Percentiles rank a stretch among this genome's conserved stretches.
phyloP scores from a whole-genome alignment of 805 yeast genomes.

The Ogataea salicorniae region DNA sequence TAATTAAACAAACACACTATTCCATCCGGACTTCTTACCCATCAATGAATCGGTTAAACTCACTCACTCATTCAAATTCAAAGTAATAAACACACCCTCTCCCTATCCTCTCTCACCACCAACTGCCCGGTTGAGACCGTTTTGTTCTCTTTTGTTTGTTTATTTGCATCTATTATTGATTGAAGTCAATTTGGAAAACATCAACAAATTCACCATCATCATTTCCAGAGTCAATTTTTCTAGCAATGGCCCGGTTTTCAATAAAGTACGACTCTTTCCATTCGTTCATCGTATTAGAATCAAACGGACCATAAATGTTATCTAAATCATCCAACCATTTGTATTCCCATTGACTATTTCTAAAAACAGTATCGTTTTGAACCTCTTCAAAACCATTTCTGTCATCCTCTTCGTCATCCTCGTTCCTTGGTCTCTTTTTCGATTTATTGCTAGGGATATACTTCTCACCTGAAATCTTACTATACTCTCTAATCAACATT shows the following conservation, averaged over 20 bases:
- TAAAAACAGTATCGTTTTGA: constrained; percentile 3
- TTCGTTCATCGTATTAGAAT: constrained; percentile 48
- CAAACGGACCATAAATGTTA: constrained; percentile 43
- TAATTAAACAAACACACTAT: too few relatives aligned
- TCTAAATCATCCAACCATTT: constrained; percentile 36
- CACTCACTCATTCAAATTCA: too few relatives aligned
- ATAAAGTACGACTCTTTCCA: constrained; percentile 50
- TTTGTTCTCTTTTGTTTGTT: too few relatives aligned
- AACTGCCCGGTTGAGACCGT: background rate
- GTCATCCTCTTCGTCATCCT: constrained; percentile 7
- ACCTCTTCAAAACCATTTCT: constrained; percentile 6
- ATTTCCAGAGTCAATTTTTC: constrained; percentile 21
- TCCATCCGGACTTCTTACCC: too few relatives aligned
- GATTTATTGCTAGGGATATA: constrained; percentile 8
- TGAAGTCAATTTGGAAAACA: constrained; percentile 3
- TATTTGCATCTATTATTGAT: background rate
- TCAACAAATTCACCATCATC: constrained; percentile 7
- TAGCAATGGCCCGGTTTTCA: constrained; percentile 37
- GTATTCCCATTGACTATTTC: constrained; percentile 39
- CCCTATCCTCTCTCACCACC: background rate
- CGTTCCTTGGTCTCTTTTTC: constrained; percentile 20
- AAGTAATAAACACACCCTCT: background rate
- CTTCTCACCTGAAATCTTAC: constrained; percentile 37
- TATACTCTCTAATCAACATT: constrained; percentile 43
- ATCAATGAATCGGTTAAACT: too few relatives aligned